These are phyloP conservation scores for Domatiomyces globalis DNA, from an alignment of 2,329 filamentous ascomycete species.

Conservation along the genomic window DNA sequence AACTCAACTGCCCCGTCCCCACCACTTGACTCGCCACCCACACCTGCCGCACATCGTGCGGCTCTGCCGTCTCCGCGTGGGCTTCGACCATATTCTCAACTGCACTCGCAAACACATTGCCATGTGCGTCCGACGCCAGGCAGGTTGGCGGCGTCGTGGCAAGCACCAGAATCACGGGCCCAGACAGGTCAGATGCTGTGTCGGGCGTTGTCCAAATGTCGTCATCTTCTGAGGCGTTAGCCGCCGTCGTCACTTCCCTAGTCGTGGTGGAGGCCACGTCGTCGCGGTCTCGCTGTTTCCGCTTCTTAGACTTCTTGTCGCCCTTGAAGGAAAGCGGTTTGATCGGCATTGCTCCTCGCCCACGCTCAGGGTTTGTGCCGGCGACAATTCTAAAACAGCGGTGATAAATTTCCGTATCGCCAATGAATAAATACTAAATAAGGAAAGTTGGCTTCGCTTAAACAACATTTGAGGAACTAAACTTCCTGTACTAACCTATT, in stretches of 20 bases:
- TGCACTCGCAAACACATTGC: conserved; percentile 67
- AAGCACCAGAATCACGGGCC: conserved; percentile 70
- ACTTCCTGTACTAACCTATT: no score
- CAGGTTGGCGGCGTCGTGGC: conserved; percentile 60
- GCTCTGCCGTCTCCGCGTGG: conserved; percentile 73
- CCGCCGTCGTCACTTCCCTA: conserved; percentile 21
- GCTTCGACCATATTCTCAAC: conserved; percentile 81
- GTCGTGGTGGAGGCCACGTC: conserved; percentile 16
- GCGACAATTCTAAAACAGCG: no score
- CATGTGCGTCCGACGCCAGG: conserved; percentile 71
- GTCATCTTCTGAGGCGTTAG: conserved; percentile 42
- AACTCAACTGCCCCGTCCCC: conserved; percentile 55
- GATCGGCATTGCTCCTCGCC: conserved; percentile 26
- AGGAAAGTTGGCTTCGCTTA: no score
- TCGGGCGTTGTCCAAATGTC: conserved; percentile 90
- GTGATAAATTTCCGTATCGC: no score
- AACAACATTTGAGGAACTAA: no score
- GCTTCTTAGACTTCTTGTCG: conserved; percentile 75
- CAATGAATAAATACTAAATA: no score
- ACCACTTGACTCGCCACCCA: conserved; percentile 79
- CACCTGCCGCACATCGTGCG: conserved; percentile 88
- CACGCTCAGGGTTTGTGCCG: no score
- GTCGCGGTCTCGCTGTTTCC: conserved; percentile 56
- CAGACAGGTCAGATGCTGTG: conserved; percentile 55
- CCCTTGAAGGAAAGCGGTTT: conserved; percentile 92